A percentile compares a stretch with the other conserved stretches of the same genome.
phyloP scores from a whole-genome alignment of 345 rosid genomes.

The Moricandia arvensis region DNA sequence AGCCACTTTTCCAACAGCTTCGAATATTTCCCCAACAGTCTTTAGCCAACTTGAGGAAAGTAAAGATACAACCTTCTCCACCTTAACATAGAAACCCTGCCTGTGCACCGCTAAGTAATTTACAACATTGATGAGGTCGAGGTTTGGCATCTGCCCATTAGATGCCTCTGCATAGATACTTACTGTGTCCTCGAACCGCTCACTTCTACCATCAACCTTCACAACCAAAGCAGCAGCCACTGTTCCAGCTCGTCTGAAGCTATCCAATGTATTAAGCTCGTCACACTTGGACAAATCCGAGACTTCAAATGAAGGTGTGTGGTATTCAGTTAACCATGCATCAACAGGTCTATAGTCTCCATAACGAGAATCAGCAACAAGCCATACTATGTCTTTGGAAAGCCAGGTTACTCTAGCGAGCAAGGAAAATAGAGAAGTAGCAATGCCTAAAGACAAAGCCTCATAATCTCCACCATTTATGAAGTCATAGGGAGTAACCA shows the following conservation, averaged over 20 bases:
- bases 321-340: slow-evolving; percentile 88
- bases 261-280: slow-evolving; percentile 39
- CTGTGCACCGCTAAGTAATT: slow-evolving; percentile 84
- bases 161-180: slow-evolving; percentile 89
- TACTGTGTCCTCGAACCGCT: slow-evolving; percentile 58
- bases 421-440: slow-evolving; percentile 72
- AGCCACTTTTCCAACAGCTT: slow-evolving; percentile 58
- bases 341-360: slow-evolving; percentile 83
- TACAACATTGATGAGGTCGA: slow-evolving; percentile 87
- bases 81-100: slow-evolving; percentile 77
- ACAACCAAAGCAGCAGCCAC: slow-evolving; percentile 86
- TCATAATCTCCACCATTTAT: slow-evolving; percentile 47
- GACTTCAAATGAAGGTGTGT: slow-evolving; percentile 57
- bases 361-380: slow-evolving; percentile 75
- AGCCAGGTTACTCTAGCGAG: slow-evolving; percentile 85
- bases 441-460: slow-evolving; percentile 63
- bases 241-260: slow-evolving; percentile 79
- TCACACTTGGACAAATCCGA: slow-evolving; percentile 34
- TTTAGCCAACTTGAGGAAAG: slow-evolving; percentile 58
- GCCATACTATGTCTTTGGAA: slow-evolving; percentile 90
- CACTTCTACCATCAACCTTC: slow-evolving; percentile 63
- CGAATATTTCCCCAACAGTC: slow-evolving; percentile 58
- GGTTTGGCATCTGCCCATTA: slow-evolving; percentile 97
- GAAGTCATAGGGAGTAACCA: slow-evolving; percentile 82
- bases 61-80: slow-evolving; percentile 62